Base-by-base conservation (phyloP, 768 basidiomycete genomes). In the Suillus alpinus region DNA sequence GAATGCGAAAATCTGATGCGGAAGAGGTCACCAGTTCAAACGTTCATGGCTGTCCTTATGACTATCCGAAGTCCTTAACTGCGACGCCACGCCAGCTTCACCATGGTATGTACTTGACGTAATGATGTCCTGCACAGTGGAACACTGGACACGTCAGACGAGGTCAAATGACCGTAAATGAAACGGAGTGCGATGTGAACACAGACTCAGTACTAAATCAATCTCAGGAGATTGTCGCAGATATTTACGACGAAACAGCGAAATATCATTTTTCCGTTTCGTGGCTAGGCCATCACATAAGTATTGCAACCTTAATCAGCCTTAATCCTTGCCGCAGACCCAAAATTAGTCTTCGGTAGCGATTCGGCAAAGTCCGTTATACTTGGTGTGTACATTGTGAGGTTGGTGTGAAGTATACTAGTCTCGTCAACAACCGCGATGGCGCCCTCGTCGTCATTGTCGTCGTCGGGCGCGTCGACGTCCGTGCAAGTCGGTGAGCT, bases 401-500 rank as follows among this genome's bases (percentile, higher is more conserved):
- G 57, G 26, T 29, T 61, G 36, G 41, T 49, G 59, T 32, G 18
- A 32, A 50, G 49, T 50, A 12, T 18, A 55, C 53, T 51, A 32
- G 12, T 32, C 44, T 58, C 73, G 72, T 37, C 53, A 55, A 39
- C 37, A 26, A 69, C 76, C 75, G 72, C 78, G 82, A 91, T 91
- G 90, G 85, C 89, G 73, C 88, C 89, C 68, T 77, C 82, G 79
- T 82, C 86, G 77, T 83, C 87, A 81, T 82, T 83, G 80, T 80
- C 81, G 64, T 75, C 88, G 65, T 73, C 69, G 62, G 72, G 71
- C 74, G 74, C 86, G 81, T 83, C 89, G 78, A 94, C 92, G 67
- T 93, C 92, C 66, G 92, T 95, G 58, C 92, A 94, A 94, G 93
- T 95, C 76, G 93, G 93, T 89, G 58, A 81, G 93, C 86, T 58